These are phyloP conservation scores for Fraxinus angustifolia DNA, from an alignment of 305 asterid genomes.

Conservation along the genomic window DNA sequence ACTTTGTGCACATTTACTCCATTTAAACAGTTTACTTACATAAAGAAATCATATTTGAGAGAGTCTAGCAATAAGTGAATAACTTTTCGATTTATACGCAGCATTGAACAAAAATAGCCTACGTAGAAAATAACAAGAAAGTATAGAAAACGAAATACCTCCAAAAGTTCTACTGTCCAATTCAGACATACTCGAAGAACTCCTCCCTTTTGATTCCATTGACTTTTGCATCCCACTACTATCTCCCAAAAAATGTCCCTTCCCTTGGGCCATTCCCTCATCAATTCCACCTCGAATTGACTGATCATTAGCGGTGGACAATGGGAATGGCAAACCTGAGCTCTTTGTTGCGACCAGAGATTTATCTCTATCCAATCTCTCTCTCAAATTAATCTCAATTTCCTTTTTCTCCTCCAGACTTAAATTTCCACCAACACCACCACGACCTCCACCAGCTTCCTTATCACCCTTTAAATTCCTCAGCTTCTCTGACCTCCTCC, in stretches of 20 bases:
- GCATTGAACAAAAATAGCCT: background rate
- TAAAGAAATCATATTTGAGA: background rate
- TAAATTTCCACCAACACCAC: conserved; percentile 26
- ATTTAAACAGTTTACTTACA: too few species aligned
- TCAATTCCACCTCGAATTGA: conserved; percentile 48
- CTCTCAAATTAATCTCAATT: conserved; percentile 49
- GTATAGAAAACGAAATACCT: conserved; percentile 39
- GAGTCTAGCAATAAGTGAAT: background rate
- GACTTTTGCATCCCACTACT: conserved; percentile 35
- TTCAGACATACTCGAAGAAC: conserved; percentile 54
- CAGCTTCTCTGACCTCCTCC: conserved; percentile 48
- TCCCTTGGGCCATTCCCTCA: conserved; percentile 41
- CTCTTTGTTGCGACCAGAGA: conserved; percentile 26
- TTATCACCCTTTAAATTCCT: conserved; percentile 33
- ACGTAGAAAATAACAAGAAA: background rate
- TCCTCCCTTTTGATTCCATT: conserved; percentile 64
- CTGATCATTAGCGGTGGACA: conserved; percentile 25
- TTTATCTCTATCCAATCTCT: conserved; percentile 49
- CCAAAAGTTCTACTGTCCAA: conserved; percentile 58
- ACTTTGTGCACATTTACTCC: background rate
- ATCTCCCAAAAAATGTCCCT: conserved; percentile 32
- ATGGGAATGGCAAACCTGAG: conserved; percentile 33
- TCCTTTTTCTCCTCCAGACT: conserved; percentile 52
- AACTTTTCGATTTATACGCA: background rate
- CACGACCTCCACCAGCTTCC: conserved; percentile 23